Base-by-base conservation (phyloP, 805 yeast genomes). In the Metschnikowia continentalis region DNA sequence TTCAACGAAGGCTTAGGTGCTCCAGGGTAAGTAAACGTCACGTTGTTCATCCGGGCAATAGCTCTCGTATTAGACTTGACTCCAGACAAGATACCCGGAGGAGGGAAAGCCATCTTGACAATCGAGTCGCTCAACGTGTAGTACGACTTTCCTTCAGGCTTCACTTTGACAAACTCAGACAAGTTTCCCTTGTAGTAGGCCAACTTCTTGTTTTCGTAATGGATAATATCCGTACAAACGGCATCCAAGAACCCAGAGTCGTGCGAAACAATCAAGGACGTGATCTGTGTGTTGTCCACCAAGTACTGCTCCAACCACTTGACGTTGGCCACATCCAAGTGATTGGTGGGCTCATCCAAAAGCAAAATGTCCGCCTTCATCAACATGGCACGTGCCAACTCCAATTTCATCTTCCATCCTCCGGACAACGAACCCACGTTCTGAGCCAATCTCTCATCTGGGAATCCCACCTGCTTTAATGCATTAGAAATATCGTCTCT, bases 341-440 rank as follows among this genome's bases (percentile, higher is more conserved):
- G 99, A 75, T 92, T 92, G 58, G 99, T 92, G 69, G 99, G 99
- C 81, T 92, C 99, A 73, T 92, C 99, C 65, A 92, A 79, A 61
- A 92, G 77, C 63, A 92, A 79, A 50, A 92, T 91, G 72, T 92
- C 99, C 35, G 98, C 99, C 71, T 85, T 90, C 90, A 90, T 88
- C 61, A 92, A 77, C 97, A 92, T 91, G 35, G 98, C 99, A 75
- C 97, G 86, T n/a, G 98, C 99, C 64, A 92, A 78, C 73, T 91
- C 98, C 60, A 92, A 80, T 75, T 92, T 92, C 99, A 92, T 92
- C 74, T 94, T 94, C 99, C 99, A 92, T 70, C 99, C 99, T 71
- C 99, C 99, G 41, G 97, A 89, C 53, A 92, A 76, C 1, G 97
- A 88, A 37, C 97, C 97, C 51, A 94, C 97, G 43, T 88, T 81